These are phyloP conservation scores for Pyrenophora tritici-repentis DNA, from an alignment of 2,329 filamentous ascomycete genomes.

Conservation along the genomic window DNA sequence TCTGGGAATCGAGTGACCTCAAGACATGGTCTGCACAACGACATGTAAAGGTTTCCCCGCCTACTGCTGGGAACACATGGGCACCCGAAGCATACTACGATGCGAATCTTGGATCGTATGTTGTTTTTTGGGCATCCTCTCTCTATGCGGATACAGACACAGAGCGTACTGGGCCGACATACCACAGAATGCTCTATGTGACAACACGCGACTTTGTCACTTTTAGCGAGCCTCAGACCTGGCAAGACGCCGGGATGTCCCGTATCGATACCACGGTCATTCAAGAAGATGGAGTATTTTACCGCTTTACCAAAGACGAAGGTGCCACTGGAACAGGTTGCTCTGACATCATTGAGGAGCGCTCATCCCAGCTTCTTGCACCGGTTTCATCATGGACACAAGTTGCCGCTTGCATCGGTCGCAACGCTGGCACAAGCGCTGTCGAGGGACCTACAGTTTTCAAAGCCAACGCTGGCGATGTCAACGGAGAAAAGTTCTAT, in stretches of 20 bases:
- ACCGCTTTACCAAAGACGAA: slow-evolving; percentile 63
- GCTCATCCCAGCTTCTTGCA: slow-evolving; percentile 50
- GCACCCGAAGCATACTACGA: slow-evolving; percentile 60
- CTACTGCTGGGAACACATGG: slow-evolving; percentile 60
- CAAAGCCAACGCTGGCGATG: slow-evolving; percentile 56
- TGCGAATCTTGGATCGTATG: slow-evolving; percentile 49
- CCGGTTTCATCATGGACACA: slow-evolving; percentile 52
- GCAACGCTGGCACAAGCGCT: slow-evolving; percentile 54
- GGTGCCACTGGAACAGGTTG: slow-evolving; percentile 57
- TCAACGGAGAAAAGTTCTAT: slow-evolving; percentile 59
- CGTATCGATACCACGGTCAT: slow-evolving; percentile 61
- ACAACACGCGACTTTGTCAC: slow-evolving; percentile 58
- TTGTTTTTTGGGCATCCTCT: slow-evolving; percentile 55
- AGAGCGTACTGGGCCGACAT: slow-evolving; percentile 51
- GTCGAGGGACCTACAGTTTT: slow-evolving; percentile 61
- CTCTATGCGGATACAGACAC: slow-evolving; percentile 52
- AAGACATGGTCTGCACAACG: slow-evolving; percentile 58
- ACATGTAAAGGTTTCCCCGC: slow-evolving; percentile 56
- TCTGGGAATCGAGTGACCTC: slow-evolving; percentile 60
- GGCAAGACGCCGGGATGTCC: slow-evolving; percentile 59
- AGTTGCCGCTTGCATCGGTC: slow-evolving; percentile 57
- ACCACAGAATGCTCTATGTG: slow-evolving; percentile 60
- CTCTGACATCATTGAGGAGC: slow-evolving; percentile 60
- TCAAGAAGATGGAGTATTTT: slow-evolving; percentile 50
- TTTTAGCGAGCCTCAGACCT: slow-evolving; percentile 55